Evolutionary conservation across 2,329 filamentous ascomycete species (phyloP), one percentile per base, ranked within the genome.

Genomic region (Phialocephala sp.): DNA sequence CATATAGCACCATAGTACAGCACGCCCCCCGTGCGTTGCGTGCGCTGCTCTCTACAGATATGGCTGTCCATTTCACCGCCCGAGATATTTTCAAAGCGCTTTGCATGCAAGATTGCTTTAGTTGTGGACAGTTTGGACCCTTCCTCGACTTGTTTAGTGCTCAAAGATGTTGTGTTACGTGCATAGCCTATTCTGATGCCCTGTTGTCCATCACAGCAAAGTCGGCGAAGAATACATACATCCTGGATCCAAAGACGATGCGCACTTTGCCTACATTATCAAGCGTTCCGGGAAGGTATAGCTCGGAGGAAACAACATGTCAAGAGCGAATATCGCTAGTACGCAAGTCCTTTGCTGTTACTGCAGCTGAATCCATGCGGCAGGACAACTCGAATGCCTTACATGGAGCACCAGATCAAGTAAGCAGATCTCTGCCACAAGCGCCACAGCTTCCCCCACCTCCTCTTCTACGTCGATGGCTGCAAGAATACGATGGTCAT

Each of bases 81-180:
- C 37, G 63, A 55, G 59, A 68, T 52, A 63, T 67, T 47, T 65
- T 65, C 47, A 39, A 65, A 14, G 62, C 66, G 36, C 63, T 70
- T 22, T 68, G 66, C 64, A 66, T 41, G 22, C 58, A 67, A 64
- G 59, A 45, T 24, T 70, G 66, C 39, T 27, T 63, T 52, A 35
- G 52, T 59, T 70, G 68, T 32, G 68, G 66, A 18, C 50, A 69
- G 59, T 68, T 64, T 64, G 68, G 66, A 50, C 62, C 62, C 35
- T 69, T 69, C 22, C 61, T 69, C 43, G 67, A 69, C 63, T 14
- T 69, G 36, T 69, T 69, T 58, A 67, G 62, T 56, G 59, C 41
- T 65, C 54, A 60, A 47, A 64, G 67, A 55, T 61, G 50, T 27
- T 69, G 67, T 55, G 47, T 64, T 27, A 52, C 59, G 47, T 69